These are phyloP conservation scores for Bassia scoparia DNA, from an alignment of 148 eudicot species.

Conservation along the genomic window DNA sequence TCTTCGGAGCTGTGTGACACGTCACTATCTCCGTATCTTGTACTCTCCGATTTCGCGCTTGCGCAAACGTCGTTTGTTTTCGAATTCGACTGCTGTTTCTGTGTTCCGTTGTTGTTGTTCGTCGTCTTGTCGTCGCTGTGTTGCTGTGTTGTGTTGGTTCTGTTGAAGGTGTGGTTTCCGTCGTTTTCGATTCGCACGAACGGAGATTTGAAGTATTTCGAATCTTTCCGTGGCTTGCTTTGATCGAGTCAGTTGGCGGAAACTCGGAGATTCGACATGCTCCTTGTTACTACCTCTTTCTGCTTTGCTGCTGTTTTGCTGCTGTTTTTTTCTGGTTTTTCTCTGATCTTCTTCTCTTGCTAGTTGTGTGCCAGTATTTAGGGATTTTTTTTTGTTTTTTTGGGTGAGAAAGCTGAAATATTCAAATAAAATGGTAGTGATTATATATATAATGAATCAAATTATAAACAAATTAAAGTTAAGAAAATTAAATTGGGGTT, in stretches of 20 bases:
- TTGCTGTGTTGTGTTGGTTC: no score
- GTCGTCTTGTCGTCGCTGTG: no score
- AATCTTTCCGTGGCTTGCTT: no score
- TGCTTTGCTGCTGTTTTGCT: background rate
- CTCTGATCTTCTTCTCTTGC: conserved; percentile 8
- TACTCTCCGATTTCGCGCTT: conserved; percentile 47
- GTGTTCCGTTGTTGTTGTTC: no score
- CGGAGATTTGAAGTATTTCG: no score
- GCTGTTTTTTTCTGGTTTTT: conserved; percentile 6
- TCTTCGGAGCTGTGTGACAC: conserved; percentile 65
- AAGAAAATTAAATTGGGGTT: background rate
- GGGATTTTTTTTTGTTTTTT: background rate
- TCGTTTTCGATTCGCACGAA: no score
- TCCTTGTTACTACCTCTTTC: background rate
- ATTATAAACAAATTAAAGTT: background rate
- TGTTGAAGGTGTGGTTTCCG: no score
- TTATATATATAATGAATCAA: background rate
- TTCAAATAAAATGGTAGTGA: background rate
- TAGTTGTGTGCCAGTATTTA: conserved; percentile 9
- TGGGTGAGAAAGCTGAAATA: background rate
- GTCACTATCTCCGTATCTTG: conserved; percentile 44
- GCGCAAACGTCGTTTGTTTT: conserved; percentile 23
- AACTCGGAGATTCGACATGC: conserved; percentile 1
- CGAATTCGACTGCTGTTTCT: no score
- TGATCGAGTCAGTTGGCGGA: no score